phyloP scores from a whole-genome alignment of 2,329 filamentous ascomycete species.

The Hirsutella minnesotensis region DNA sequence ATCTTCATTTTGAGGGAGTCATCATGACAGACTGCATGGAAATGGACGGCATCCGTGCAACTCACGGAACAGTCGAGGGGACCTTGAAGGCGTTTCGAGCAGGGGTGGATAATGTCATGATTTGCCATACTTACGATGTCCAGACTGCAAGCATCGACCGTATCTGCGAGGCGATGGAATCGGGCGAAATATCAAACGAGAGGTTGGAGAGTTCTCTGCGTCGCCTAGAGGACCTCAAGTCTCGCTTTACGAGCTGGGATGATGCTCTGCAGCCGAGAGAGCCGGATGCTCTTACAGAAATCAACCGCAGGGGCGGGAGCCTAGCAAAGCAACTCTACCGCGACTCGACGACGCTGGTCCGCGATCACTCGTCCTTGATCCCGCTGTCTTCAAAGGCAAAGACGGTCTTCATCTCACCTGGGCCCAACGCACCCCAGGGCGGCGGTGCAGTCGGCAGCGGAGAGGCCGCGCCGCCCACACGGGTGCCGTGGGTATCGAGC shows the following conservation, averaged over 20 bases:
- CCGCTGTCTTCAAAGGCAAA: conserved; percentile 7
- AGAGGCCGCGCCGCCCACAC: conserved; percentile 9
- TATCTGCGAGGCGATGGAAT: conserved; percentile 9
- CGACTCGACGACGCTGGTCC: conserved; percentile 11
- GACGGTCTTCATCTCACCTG: conserved; percentile 13
- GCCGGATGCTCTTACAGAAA: conserved; percentile 3
- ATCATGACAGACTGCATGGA: conserved; percentile 16
- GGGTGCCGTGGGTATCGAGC: conserved; percentile 13
- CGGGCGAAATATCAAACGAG: conserved; percentile 6
- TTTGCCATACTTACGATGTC: conserved; percentile 14
- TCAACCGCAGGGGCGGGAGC: conserved; percentile 7
- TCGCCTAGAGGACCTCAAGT: conserved; percentile 10
- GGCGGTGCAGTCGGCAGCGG: conserved; percentile 13
- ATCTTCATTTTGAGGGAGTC: conserved; percentile 10
- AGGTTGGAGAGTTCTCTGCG: conserved; percentile 9
- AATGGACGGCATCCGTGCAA: conserved; percentile 14
- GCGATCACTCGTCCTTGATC: conserved; percentile 6
- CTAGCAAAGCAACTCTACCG: conserved; percentile 10
- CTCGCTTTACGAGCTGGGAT: conserved; percentile 12
- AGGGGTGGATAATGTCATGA: conserved; percentile 16
- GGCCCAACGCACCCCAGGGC: conserved; percentile 11
- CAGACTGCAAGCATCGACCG: conserved; percentile 13
- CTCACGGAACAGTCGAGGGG: conserved; percentile 12
- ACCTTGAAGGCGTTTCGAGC: conserved; percentile 13
- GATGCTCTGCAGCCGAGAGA: conserved; percentile 6